Conservation (phyloP, 202 grass and related monocot genomes). For the Saccharum hybrid region DNA sequence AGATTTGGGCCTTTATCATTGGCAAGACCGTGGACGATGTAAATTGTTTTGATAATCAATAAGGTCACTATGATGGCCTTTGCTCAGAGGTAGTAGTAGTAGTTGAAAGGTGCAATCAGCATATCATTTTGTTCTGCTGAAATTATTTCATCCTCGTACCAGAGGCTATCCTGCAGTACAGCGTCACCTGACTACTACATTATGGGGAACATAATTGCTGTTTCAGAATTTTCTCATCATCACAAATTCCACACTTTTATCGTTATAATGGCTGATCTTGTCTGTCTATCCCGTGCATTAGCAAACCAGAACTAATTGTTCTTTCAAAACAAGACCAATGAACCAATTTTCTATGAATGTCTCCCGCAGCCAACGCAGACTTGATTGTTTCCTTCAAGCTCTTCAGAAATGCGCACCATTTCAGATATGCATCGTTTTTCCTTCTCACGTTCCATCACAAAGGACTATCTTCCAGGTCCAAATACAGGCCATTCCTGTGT, state of each 20-base stretch:
- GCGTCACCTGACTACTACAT: neutral
- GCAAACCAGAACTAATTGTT: neutral
- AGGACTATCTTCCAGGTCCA: neutral
- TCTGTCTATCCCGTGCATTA: neutral
- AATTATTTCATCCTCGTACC: neutral
- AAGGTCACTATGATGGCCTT: no score
- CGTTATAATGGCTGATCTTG: neutral
- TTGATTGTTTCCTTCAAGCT: neutral
- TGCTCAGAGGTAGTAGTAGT: no score
- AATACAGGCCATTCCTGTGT: no score
- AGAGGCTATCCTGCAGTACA: neutral
- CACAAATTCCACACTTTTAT: neutral
- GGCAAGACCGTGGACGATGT: no score
- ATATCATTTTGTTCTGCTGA: neutral
- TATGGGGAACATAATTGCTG: neutral
- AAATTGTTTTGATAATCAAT: no score
- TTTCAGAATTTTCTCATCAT: neutral
- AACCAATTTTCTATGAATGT: neutral
- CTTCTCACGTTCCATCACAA: neutral
- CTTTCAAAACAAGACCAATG: neutral
- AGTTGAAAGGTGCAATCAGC: neutral
- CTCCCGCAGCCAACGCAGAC: no score
- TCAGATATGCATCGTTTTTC: neutral
- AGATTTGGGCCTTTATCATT: no score
- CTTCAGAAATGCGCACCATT: neutral